These are phyloP conservation scores for Echinosophora koreensis DNA, from an alignment of 306 rosid genomes.

Conservation along the genomic window DNA sequence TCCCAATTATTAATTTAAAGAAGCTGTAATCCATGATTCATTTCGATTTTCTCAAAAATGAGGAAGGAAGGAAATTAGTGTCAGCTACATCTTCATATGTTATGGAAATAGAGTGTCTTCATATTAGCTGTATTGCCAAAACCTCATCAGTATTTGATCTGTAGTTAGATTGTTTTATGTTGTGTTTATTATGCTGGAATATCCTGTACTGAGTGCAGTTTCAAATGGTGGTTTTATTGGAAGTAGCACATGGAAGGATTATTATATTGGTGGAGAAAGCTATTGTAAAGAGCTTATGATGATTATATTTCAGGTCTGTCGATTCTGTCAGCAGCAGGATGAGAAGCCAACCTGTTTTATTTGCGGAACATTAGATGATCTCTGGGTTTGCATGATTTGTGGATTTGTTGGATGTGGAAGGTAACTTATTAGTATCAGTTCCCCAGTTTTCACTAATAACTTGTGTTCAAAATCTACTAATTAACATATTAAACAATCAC, in stretches of 20 bases:
- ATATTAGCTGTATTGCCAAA: neutral
- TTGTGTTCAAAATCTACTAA: slow-evolving; percentile 22
- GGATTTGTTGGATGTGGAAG: slow-evolving; percentile 99
- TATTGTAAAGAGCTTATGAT: slow-evolving; percentile 42
- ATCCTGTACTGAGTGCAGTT: slow-evolving; percentile 17
- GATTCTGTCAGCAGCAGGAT: slow-evolving; percentile 85
- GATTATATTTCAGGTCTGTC: slow-evolving; percentile 78
- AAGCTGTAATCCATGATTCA: slow-evolving; percentile 1
- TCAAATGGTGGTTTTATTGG: neutral
- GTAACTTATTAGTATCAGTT: slow-evolving; percentile 50
- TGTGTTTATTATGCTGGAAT: slow-evolving; percentile 12
- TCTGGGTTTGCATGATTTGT: slow-evolving; percentile 90
- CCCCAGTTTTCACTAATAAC: slow-evolving; percentile 42
- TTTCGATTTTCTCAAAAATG: slow-evolving; percentile 17
- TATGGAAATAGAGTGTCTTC: slow-evolving; percentile 16
- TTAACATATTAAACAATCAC: slow-evolving; percentile 21
- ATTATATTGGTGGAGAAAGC: slow-evolving; percentile 39
- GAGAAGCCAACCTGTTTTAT: slow-evolving; percentile 78
- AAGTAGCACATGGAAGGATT: slow-evolving; percentile 31
- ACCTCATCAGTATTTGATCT: slow-evolving; percentile 13
- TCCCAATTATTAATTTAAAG: neutral
- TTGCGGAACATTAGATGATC: slow-evolving; percentile 83
- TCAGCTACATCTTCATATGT: neutral
- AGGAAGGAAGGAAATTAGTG: slow-evolving; percentile 17
- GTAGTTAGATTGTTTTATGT: slow-evolving; percentile 13